These are phyloP conservation scores for Rubia peregrina DNA, from an alignment of 305 asterid genomes.

Conservation along the genomic window DNA sequence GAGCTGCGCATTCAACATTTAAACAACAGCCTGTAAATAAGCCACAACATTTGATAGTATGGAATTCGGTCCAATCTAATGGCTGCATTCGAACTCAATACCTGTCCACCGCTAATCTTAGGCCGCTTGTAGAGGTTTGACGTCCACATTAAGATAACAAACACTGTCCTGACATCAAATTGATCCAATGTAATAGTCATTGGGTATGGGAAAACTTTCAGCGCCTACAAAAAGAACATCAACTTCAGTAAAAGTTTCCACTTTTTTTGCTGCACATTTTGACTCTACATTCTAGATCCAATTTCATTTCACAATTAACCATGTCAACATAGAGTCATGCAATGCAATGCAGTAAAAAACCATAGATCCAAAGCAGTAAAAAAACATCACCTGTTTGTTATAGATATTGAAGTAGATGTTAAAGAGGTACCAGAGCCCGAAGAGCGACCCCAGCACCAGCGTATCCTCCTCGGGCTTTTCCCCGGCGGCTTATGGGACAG, in stretches of 20 bases:
- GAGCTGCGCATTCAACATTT: slow-evolving; percentile 42
- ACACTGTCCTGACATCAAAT: slow-evolving; percentile 75
- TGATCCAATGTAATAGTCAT: slow-evolving; percentile 76
- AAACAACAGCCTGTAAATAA: slow-evolving; percentile 10
- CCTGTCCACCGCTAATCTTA: slow-evolving; percentile 84
- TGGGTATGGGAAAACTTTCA: slow-evolving; percentile 76
- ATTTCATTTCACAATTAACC: not conserved
- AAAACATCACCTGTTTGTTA: slow-evolving; percentile 70
- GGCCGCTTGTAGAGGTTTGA: slow-evolving; percentile 75
- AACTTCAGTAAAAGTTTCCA: not conserved
- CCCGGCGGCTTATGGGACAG: slow-evolving; percentile 43
- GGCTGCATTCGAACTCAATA: slow-evolving; percentile 23
- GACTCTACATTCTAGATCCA: not conserved
- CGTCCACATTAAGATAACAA: slow-evolving; percentile 74
- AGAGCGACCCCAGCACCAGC: slow-evolving; percentile 64
- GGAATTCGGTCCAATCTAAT: not conserved
- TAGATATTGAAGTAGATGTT: slow-evolving; percentile 95
- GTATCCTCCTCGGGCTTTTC: slow-evolving; percentile 42
- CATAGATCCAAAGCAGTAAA: not conserved
- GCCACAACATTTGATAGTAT: not conserved
- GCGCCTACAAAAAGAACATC: slow-evolving; percentile 40
- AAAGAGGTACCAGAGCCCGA: slow-evolving; percentile 85
- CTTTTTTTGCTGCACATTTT: not conserved
- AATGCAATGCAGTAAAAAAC: not conserved
- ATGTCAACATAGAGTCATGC: slow-evolving; percentile 3